Percentiles rank a stretch among this genome's conserved stretches.
These are phyloP conservation scores for Eutypella sp. DNA, from an alignment of 2,329 filamentous ascomycete genomes.

Conservation along the genomic window DNA sequence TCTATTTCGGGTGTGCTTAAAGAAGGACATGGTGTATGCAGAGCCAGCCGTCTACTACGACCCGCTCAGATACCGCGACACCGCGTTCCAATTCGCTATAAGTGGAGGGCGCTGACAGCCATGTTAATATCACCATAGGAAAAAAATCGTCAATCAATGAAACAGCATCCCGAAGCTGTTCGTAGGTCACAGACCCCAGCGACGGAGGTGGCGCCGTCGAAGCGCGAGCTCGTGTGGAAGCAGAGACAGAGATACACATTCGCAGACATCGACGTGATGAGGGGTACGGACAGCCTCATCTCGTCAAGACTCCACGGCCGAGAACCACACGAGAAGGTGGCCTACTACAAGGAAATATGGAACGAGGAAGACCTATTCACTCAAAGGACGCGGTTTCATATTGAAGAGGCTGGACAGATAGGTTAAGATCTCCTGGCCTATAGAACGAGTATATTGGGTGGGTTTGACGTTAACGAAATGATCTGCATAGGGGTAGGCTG, in stretches of 20 bases:
- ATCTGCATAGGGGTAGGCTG: slow-evolving; percentile 4
- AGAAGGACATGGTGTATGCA: slow-evolving; percentile 46
- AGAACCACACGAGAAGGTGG: slow-evolving; percentile 29
- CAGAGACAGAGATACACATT: slow-evolving; percentile 43
- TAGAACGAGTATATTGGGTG: not conserved
- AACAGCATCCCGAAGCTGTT: slow-evolving; percentile 41
- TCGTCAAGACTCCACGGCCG: slow-evolving; percentile 33
- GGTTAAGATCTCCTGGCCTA: no score
- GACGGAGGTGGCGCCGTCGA: slow-evolving; percentile 34
- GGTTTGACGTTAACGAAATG: not conserved
- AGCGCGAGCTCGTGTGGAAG: slow-evolving; percentile 40
- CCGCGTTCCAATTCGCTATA: no score
- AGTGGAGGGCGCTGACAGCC: no score
- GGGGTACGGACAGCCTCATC: slow-evolving; percentile 35
- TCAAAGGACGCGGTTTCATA: slow-evolving; percentile 39
- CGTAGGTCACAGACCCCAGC: slow-evolving; percentile 32
- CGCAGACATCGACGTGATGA: slow-evolving; percentile 28
- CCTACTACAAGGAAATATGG: slow-evolving; percentile 47
- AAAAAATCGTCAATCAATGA: slow-evolving; percentile 47
- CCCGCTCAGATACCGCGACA: slow-evolving; percentile 44
- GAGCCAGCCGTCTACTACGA: slow-evolving; percentile 42
- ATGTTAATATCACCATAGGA: slow-evolving; percentile 2
- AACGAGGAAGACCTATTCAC: slow-evolving; percentile 43
- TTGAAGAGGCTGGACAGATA: slow-evolving; percentile 44
- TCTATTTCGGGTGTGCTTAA: slow-evolving; percentile 42